phyloP scores from a whole-genome alignment of 495 filamentous ascomycete genomes.

The Hyaloscypha variabilis region DNA sequence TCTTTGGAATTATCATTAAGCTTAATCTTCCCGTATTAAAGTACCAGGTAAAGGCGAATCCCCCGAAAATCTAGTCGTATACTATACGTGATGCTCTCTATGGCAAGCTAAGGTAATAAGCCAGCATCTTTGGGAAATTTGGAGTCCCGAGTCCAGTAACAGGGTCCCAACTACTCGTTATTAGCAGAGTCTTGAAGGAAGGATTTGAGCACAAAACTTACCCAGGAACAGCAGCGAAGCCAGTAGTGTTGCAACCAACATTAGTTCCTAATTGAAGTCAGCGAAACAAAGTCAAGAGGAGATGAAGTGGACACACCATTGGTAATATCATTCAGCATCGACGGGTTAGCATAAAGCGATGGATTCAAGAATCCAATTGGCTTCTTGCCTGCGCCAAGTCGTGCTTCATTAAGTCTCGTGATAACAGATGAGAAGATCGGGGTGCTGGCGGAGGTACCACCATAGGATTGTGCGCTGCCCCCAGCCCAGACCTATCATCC shows the following conservation, averaged over 20 bases:
- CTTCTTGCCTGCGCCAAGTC: constrained; percentile 56
- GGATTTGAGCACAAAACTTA: constrained; percentile 41
- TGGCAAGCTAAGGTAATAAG: constrained; percentile 36
- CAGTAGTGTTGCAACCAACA: constrained; percentile 47
- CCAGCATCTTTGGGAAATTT: constrained; percentile 51
- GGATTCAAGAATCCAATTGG: constrained; percentile 65
- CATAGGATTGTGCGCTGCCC: constrained; percentile 43
- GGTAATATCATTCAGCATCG: constrained; percentile 51
- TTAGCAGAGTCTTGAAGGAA: background rate
- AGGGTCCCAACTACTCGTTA: constrained; percentile 41
- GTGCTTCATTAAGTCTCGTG: constrained; percentile 63
- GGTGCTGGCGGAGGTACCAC: constrained; percentile 50
- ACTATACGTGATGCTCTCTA: no score
- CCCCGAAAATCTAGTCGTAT: no score
- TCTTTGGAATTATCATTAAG: no score
- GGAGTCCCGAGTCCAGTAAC: constrained; percentile 58
- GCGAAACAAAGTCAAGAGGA: no score
- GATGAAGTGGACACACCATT: constrained; percentile 26
- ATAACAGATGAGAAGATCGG: constrained; percentile 49
- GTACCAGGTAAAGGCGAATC: no score
- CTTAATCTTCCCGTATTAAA: no score
- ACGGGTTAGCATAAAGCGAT: constrained; percentile 53
- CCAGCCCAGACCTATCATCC: constrained; percentile 37
- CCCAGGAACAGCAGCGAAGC: constrained; percentile 53
- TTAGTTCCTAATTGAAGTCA: constrained; percentile 34